Base-by-base conservation (phyloP, 1,139 yeast genomes). In the Blastobotrys petasosporus region DNA sequence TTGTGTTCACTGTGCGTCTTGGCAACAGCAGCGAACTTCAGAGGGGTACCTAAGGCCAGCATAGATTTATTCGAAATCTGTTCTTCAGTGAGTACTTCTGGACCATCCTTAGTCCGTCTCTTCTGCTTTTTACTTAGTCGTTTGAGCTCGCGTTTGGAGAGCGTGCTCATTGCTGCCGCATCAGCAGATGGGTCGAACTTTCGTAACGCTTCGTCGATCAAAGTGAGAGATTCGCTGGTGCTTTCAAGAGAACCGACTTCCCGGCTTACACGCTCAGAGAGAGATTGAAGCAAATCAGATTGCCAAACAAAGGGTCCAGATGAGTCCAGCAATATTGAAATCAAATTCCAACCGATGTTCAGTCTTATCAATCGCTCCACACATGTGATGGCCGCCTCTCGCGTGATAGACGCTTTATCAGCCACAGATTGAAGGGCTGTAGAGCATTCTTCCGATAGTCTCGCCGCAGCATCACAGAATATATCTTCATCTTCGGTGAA, bases 301-400 rank as follows among this genome's bases (percentile, higher is more conserved):
- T 75, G 73, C 78, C 85, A 80, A 33, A 80, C 76, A 57, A 82
- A 77, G 39, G 84, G 65, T 0, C 94, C 94, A 46, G 82, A 84
- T 5, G 85, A 80, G 61, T 84, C 94, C 46, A 85, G 73, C 39
- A 84, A 72, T 31, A 80, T 72, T 45, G 82, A 77, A 45, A 83
- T 66, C 23, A 84, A 64, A 46, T 71, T 74, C 76, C 81, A 81
- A 23, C 85, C 82, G 51, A 72, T 73, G 49, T 74, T 73, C 42
- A 73, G 56, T 34, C 59, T 59, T 30, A 71, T 58, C 47, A 74
- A 67, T 37, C 73, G 66, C 31, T 63, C 61, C 13, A 73, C 69
- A 47, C 81, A 69, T 35, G 66, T 64, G 32, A 61, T 48, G 6
- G 63, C 52, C 11, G 48, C 48, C 12, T 61, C 51, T 37, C 67